Evolutionary conservation across 352 stramenopile species (phyloP).

Genomic region (Phytopythium oedochilum): DNA sequence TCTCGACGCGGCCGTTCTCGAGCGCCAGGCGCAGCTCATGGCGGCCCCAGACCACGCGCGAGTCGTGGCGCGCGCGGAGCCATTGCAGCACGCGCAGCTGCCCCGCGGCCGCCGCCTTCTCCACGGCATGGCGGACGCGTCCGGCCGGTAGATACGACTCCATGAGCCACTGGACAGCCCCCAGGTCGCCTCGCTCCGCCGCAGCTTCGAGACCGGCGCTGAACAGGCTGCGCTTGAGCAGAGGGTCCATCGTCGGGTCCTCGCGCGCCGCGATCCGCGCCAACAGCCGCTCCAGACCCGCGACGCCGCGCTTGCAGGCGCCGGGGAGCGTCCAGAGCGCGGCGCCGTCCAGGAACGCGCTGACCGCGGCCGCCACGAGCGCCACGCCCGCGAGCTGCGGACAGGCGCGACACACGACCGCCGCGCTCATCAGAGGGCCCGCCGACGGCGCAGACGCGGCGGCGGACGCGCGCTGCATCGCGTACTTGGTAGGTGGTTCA

Average conservation of each 20-base stretch:
- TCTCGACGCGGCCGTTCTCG: not conserved
- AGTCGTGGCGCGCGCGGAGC: not conserved
- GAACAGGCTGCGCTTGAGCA: not conserved
- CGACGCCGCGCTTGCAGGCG: not conserved
- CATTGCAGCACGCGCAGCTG: not conserved
- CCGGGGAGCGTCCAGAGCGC: not conserved
- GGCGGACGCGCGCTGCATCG: no score
- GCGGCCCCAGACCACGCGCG: not conserved
- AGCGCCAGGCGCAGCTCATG: not conserved
- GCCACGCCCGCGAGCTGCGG: not conserved
- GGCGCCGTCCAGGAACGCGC: not conserved
- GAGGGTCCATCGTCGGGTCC: not conserved
- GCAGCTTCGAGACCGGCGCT: not conserved
- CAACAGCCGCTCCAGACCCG: not conserved
- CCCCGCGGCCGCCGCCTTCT: not conserved
- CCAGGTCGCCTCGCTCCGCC: not conserved
- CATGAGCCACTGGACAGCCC: not conserved
- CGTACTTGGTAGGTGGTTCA: no score
- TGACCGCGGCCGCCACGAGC: not conserved
- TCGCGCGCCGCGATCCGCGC: not conserved
- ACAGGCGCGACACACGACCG: not conserved
- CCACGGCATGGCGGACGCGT: not conserved
- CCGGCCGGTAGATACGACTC: not conserved
- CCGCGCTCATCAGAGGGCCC: not conserved
- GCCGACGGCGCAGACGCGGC: no score